phyloP scores from a whole-genome alignment of 2,329 filamentous ascomycete species.

The Xylariomycetidae sp. region DNA sequence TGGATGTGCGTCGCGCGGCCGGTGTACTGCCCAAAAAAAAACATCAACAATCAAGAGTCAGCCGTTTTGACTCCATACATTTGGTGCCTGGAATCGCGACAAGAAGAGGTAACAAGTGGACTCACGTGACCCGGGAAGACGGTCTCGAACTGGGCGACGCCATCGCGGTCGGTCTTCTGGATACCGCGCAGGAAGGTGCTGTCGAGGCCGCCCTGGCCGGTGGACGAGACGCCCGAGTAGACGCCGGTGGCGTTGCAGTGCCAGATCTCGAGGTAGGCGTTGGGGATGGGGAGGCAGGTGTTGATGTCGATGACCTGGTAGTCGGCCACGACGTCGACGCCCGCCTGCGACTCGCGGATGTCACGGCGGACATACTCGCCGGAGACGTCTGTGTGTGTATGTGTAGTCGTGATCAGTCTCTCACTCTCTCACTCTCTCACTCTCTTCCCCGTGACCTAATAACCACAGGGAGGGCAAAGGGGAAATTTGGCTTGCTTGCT shows the following conservation, averaged over 20 bases:
- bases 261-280: constrained; percentile 41
- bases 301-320: constrained; percentile 42
- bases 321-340: constrained; percentile 40
- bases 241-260: constrained; percentile 36
- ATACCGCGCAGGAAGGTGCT: constrained; percentile 45
- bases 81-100: neutral
- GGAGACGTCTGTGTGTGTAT: too few species aligned
- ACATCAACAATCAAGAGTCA: neutral
- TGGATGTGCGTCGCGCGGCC: constrained; percentile 38
- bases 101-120: too few species aligned
- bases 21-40: constrained; percentile 38
- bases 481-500: too few species aligned
- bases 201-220: constrained; percentile 27
- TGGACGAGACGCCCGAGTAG: constrained; percentile 31
- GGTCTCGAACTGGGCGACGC: constrained; percentile 43
- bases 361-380: constrained; percentile 42
- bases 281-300: constrained; percentile 39
- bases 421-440: too few species aligned
- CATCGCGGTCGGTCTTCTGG: constrained; percentile 40
- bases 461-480: too few species aligned
- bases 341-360: constrained; percentile 37
- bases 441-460: too few species aligned
- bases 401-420: too few species aligned
- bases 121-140: constrained; percentile 38
- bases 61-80: neutral